Percentiles rank a stretch among this genome's conserved stretches.
Evolutionary conservation across 1,284 basidiomycete genomes (phyloP).

Genomic region (Leccinum pachyderme): DNA sequence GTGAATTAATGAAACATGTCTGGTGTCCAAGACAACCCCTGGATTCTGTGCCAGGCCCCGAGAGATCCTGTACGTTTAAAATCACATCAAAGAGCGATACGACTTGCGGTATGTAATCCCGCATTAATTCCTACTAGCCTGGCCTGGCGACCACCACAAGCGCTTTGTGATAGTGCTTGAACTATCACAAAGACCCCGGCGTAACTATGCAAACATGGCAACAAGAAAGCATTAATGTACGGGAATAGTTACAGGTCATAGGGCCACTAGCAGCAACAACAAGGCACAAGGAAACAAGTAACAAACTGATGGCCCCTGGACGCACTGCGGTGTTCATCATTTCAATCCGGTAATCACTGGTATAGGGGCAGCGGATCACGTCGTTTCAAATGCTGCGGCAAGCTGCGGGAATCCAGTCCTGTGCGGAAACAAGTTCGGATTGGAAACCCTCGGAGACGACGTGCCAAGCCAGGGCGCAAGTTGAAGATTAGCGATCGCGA

Average conservation of each 20-base stretch:
- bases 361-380: not conserved
- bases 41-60: too few species aligned
- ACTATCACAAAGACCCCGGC: too few species aligned
- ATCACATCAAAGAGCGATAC: too few species aligned
- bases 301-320: not conserved
- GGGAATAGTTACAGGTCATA: not conserved
- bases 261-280: not conserved
- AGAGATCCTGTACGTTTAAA: too few species aligned
- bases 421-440: not conserved
- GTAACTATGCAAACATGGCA: not conserved
- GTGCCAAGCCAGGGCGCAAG: not conserved
- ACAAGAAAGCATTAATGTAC: too few species aligned
- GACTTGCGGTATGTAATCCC: too few species aligned
- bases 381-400: not conserved
- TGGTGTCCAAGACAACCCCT: too few species aligned
- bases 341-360: not conserved
- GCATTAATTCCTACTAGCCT: too few species aligned
- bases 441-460: too few species aligned
- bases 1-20: too few species aligned
- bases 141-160: too few species aligned
- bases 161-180: too few species aligned
- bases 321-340: not conserved
- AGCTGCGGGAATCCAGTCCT: not conserved
- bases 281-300: not conserved
- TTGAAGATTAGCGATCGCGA: not conserved